Base-by-base conservation (phyloP, 1,284 basidiomycete genomes). In the Malassezia restricta region DNA sequence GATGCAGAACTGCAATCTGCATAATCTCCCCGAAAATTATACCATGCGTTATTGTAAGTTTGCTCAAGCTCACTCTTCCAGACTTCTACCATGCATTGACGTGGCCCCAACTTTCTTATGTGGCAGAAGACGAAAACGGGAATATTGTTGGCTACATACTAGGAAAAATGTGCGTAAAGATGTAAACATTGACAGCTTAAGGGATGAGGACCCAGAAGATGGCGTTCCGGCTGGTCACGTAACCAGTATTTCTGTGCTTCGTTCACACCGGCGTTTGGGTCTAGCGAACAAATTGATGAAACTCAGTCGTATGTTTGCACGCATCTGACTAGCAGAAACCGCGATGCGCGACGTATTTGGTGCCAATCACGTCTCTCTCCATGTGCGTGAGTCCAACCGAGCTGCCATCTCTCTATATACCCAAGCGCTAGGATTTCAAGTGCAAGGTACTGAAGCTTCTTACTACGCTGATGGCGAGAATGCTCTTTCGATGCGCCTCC, bases 101-200 rank as follows among this genome's bases (percentile, higher is more conserved):
- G 8, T 96, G 91, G 91, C 91, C 91, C 1, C 83, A 88, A 61
- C 78, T 95, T 20, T 92, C 88, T 3, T 96, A 86, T 71, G 88
- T 96, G 15, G 91, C 90, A 0, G 88, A 92, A 68, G 87, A 92
- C 66, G 80, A 83, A 56, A 83, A 83, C 66, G 88, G 90, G 0
- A 79, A 86, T 45, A 83, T 95, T 43, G 88, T 96, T 1, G 91
- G 91, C 20, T 95, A 95, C 74, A 90, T 95, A 24, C 76, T 95
- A 9, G 88, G 87, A 0, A 92, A 92, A 74, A 91, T 95, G 91
- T 61, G 43, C 15, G 59, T 53, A 40, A 37, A 2, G 20, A 24
- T 24, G 20, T 24, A 4, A 24, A 24, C 20, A 31, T 38, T 43
- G 28, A 51, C 48, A 8, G 20, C 32, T 15, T 12, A 42, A 63